These are phyloP conservation scores for Panellus pusillus DNA, from an alignment of 768 basidiomycete species.

Conservation along the genomic window DNA sequence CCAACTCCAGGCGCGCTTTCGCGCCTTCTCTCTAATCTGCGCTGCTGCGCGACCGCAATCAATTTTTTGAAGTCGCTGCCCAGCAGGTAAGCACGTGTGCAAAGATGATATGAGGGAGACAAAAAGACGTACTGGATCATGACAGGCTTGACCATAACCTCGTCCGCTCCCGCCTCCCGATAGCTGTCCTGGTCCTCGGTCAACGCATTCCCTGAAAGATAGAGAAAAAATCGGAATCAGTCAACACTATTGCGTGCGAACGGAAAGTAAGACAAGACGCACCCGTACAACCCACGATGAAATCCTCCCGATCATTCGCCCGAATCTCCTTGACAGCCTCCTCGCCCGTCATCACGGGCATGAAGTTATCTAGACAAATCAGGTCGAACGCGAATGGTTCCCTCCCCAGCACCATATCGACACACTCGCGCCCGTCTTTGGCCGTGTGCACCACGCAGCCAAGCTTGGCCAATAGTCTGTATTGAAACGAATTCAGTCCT, in stretches of 20 bases:
- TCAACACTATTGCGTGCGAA: too few relatives aligned
- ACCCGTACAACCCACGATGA: slow-evolving; percentile 30
- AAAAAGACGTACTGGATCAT: slow-evolving; percentile 20
- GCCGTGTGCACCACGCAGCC: slow-evolving; percentile 38
- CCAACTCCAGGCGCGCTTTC: too few relatives aligned
- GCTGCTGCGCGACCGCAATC: neutral
- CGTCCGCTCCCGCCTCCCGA: slow-evolving; percentile 24
- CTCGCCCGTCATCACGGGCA: slow-evolving; percentile 34
- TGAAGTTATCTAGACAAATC: slow-evolving; percentile 40
- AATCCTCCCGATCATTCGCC: slow-evolving; percentile 31
- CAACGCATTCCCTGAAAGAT: slow-evolving; percentile 19
- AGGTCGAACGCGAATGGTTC: slow-evolving; percentile 30
- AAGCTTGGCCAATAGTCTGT: slow-evolving; percentile 33
- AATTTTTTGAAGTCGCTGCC: neutral
- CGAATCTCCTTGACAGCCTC: slow-evolving; percentile 34
- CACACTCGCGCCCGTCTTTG: slow-evolving; percentile 36
- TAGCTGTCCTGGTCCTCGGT: slow-evolving; percentile 34
- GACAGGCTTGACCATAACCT: slow-evolving; percentile 25
- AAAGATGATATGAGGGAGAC: too few relatives aligned
- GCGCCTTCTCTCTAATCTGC: too few relatives aligned
- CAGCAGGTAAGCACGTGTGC: neutral
- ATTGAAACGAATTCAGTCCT: too few relatives aligned
- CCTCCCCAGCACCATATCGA: slow-evolving; percentile 33
- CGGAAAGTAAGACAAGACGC: neutral
- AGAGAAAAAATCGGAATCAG: neutral